These are phyloP conservation scores for Chloromonas sp. DNA, from an alignment of 163 green algal genomes.

Conservation along the genomic window DNA sequence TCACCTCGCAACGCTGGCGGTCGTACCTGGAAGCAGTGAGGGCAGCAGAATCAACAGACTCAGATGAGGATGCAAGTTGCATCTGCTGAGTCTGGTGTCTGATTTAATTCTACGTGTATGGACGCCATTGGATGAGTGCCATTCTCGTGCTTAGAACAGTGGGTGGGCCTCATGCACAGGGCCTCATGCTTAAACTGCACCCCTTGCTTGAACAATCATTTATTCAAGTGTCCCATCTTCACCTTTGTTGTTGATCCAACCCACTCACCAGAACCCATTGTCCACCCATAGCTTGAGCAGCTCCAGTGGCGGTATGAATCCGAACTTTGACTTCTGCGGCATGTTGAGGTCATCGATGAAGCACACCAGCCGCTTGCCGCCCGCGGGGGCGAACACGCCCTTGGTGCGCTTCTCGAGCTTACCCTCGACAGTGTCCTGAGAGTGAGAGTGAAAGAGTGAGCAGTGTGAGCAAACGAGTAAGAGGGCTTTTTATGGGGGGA, in stretches of 20 bases:
- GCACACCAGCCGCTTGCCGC: conserved; percentile 73
- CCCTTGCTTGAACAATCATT: too few species aligned
- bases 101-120: not conserved
- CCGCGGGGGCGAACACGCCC: conserved; percentile 71
- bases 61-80: too few species aligned
- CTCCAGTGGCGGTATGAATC: conserved; percentile 83
- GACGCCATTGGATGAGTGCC: not conserved
- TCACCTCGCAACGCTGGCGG: conserved; percentile 67
- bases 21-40: conserved; percentile 55
- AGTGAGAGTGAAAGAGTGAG: not conserved
- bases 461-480: too few species aligned
- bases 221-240: too few species aligned
- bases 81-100: too few species aligned
- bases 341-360: conserved; percentile 92
- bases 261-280: conserved; percentile 73
- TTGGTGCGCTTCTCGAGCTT: conserved; percentile 84
- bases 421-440: conserved; percentile 75
- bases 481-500: too few species aligned
- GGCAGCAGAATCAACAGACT: not conserved
- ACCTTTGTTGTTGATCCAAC: not conserved
- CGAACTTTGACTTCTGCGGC: conserved; percentile 71
- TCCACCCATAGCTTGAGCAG: conserved; percentile 86
- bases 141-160: too few species aligned
- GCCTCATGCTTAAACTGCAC: too few species aligned
- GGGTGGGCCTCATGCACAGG: too few species aligned